Percentiles rank a stretch among this genome's conserved stretches.
Evolutionary conservation across 176 grass and related monocot genomes (phyloP).

Genomic region (Oryza brachyantha): DNA sequence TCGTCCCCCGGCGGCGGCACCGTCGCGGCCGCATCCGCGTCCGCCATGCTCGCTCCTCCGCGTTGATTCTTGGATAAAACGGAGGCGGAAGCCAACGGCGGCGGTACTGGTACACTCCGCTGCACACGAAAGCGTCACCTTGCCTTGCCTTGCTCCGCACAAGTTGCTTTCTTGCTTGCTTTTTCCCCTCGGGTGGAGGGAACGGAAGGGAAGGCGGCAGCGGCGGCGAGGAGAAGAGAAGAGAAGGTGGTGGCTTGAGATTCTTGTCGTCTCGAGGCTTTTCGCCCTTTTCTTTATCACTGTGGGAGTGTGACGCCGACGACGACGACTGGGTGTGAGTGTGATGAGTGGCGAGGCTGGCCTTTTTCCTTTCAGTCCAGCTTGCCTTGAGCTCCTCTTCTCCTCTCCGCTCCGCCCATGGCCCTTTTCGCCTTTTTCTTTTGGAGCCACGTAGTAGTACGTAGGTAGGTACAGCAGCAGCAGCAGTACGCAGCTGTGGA

Average conservation of each 20-base stretch:
- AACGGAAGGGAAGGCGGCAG: not conserved
- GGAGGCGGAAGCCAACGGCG: not conserved
- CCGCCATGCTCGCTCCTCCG: not conserved
- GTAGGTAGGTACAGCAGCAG: too few relatives aligned
- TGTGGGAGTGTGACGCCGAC: not conserved
- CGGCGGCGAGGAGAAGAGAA: not conserved
- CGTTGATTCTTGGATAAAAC: not conserved
- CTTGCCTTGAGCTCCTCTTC: not conserved
- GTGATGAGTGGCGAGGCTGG: not conserved
- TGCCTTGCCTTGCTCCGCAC: conserved; percentile 41
- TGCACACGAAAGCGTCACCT: conserved; percentile 11
- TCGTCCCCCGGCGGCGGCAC: conserved; percentile 22
- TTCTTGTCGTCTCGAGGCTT: conserved; percentile 35
- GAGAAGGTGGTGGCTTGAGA: conserved; percentile 20
- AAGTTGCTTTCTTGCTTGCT: not conserved
- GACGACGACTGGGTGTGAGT: not conserved
- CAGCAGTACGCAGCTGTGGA: conserved; percentile 8
- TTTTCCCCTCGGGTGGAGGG: not conserved
- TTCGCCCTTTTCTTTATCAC: too few relatives aligned
- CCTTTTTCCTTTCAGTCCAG: not conserved
- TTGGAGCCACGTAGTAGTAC: too few relatives aligned
- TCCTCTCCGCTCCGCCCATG: not conserved
- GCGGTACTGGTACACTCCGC: too few relatives aligned
- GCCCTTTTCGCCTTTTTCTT: conserved; percentile 10
- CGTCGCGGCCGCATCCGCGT: not conserved